phyloP scores from a whole-genome alignment of 768 basidiomycete species.

The Rhodotorula babjevae region DNA sequence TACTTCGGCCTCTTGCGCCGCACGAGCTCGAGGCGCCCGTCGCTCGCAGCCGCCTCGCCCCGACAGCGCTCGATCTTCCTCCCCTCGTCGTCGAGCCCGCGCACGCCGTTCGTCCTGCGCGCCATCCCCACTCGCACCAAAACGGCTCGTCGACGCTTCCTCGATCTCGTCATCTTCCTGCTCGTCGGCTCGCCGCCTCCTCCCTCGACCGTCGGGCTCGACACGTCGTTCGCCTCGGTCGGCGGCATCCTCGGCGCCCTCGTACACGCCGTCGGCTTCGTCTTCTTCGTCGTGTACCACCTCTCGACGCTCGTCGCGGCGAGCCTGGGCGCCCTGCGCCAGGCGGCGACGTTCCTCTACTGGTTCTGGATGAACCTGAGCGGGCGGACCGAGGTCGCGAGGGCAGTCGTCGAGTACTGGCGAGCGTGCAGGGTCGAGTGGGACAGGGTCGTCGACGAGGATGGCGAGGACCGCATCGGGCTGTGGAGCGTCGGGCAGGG shows the following conservation, averaged over 20 bases:
- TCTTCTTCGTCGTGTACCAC: conserved; percentile 29
- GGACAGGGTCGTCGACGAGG: conserved; percentile 19
- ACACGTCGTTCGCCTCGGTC: conserved; percentile 7
- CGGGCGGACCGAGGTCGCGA: conserved; percentile 24
- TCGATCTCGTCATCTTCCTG: conserved; percentile 18
- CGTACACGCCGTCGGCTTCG: conserved; percentile 26
- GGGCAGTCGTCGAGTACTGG: conserved; percentile 15
- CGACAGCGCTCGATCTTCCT: not conserved
- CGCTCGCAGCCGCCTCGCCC: not conserved
- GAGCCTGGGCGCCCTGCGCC: not conserved
- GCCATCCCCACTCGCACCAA: too few relatives aligned
- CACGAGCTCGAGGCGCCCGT: not conserved
- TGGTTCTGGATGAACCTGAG: conserved; percentile 28
- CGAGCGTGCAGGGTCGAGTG: conserved; percentile 22
- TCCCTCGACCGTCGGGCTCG: not conserved
- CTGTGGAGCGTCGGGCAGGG: conserved; percentile 7
- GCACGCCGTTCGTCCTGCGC: not conserved
- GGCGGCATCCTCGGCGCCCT: conserved; percentile 18
- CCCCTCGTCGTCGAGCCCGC: too few relatives aligned
- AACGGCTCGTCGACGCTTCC: not conserved
- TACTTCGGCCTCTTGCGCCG: conserved; percentile 6
- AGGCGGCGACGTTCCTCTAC: not conserved
- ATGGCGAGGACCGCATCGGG: conserved; percentile 3
- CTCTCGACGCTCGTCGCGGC: conserved; percentile 3
- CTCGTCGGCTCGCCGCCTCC: conserved; percentile 15